Conservation (phyloP, 805 yeast genomes). For the Blastobotrys muscicola region DNA sequence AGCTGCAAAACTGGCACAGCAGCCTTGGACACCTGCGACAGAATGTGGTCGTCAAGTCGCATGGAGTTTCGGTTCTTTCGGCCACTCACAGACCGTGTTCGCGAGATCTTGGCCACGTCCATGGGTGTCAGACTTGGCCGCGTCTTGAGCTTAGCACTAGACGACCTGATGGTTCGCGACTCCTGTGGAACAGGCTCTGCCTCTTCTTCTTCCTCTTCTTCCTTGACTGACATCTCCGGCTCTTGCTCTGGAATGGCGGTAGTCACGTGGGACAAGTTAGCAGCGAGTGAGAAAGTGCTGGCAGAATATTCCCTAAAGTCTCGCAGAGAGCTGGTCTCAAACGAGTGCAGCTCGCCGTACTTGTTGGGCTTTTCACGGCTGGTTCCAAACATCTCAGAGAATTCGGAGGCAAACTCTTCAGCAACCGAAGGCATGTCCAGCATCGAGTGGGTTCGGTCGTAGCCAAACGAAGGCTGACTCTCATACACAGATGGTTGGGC, state of each 20-base stretch:
- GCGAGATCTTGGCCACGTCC: slow-evolving; percentile 11
- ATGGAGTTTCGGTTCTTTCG: not conserved
- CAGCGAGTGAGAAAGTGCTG: no score
- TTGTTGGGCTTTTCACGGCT: not conserved
- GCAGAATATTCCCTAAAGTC: no score
- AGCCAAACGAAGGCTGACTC: no score
- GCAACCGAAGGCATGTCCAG: slow-evolving; percentile 11
- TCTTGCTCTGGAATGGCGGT: not conserved
- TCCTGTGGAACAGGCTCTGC: not conserved
- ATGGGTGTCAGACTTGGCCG: slow-evolving; percentile 17
- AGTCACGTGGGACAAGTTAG: no score
- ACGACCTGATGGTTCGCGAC: slow-evolving; percentile 12
- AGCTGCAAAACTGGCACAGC: slow-evolving; percentile 15
- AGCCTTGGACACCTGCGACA: slow-evolving; percentile 7
- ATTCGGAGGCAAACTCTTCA: slow-evolving; percentile 15
- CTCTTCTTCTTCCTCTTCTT: not conserved
- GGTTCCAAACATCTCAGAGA: slow-evolving; percentile 9
- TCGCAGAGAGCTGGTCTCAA: no score
- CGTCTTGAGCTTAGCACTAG: slow-evolving; percentile 13
- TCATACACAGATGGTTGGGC: not conserved
- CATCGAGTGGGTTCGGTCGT: no score
- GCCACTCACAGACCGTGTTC: slow-evolving; percentile 4
- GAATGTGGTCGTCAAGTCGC: slow-evolving; percentile 10
- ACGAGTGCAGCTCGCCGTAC: not conserved
- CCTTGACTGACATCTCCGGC: not conserved